phyloP scores from a whole-genome alignment of 2,329 filamentous ascomycete genomes.

The Fusarium buxicola region DNA sequence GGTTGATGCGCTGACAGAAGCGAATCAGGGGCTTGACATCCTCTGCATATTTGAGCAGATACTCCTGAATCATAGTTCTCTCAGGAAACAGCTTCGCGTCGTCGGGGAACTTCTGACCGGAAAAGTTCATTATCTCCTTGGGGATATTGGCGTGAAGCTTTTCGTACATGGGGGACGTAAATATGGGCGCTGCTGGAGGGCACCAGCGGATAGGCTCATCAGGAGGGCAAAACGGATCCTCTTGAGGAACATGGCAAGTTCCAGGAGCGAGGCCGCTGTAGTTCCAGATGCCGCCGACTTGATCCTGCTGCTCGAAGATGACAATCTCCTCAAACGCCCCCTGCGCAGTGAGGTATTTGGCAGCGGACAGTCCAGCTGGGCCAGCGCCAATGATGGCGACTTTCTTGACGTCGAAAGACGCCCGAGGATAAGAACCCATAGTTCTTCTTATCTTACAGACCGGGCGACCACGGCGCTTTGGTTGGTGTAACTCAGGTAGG shows the following conservation, averaged over 20 bases:
- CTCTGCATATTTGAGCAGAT: constrained; percentile 77
- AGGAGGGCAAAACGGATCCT: constrained; percentile 69
- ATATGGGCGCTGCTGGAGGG: constrained; percentile 63
- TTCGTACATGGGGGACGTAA: constrained; percentile 87
- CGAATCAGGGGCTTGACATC: constrained; percentile 74
- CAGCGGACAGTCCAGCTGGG: constrained; percentile 80
- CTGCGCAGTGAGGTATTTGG: constrained; percentile 83
- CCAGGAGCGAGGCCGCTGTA: constrained; percentile 68
- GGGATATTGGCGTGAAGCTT: constrained; percentile 89
- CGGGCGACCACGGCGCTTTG: neutral
- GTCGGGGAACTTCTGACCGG: constrained; percentile 73
- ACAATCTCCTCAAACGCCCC: constrained; percentile 74
- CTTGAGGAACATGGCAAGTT: constrained; percentile 72
- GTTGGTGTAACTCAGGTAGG: neutral
- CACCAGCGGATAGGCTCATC: constrained; percentile 70
- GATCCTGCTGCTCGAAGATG: constrained; percentile 83
- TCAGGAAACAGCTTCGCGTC: constrained; percentile 79
- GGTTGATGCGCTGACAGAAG: constrained; percentile 77
- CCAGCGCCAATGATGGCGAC: constrained; percentile 88
- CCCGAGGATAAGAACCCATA: constrained; percentile 48
- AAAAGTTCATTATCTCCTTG: constrained; percentile 82
- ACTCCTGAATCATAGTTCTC: constrained; percentile 76
- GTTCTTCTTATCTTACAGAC: constrained; percentile 9
- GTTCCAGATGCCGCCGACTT: constrained; percentile 88
- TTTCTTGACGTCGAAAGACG: constrained; percentile 63